Conservation (phyloP, 257 asterid genomes). For the Lithospermum erythrorhizon region DNA sequence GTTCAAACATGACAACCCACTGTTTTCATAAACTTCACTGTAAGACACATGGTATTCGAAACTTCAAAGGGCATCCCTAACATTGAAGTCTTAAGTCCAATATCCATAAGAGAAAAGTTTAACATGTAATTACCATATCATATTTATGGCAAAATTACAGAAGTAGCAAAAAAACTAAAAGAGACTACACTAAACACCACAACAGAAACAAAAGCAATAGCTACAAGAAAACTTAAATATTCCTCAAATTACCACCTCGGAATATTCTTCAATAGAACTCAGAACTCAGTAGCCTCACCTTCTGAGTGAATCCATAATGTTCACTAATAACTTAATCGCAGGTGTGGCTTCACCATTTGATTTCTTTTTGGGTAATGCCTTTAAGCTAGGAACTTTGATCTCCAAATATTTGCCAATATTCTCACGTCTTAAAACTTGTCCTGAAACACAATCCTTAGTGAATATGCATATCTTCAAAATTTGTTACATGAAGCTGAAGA, state of each 20-base stretch:
- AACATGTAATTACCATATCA: background rate
- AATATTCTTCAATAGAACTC: slow-evolving; percentile 2
- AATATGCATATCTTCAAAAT: slow-evolving; percentile 12
- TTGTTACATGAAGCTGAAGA: background rate
- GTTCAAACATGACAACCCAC: background rate
- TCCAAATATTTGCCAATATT: slow-evolving; percentile 63
- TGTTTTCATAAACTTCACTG: background rate
- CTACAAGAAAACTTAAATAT: background rate
- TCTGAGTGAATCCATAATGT: slow-evolving; percentile 54
- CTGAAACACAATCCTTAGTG: slow-evolving; percentile 40
- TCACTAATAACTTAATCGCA: slow-evolving; percentile 38
- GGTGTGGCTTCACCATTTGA: slow-evolving; percentile 51
- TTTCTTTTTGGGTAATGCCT: slow-evolving; percentile 28
- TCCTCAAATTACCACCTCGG: background rate
- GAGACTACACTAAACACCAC: background rate
- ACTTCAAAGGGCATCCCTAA: background rate
- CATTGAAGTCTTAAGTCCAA: background rate
- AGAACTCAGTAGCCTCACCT: slow-evolving; percentile 44
- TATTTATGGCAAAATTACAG: background rate
- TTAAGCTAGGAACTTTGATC: slow-evolving; percentile 73
- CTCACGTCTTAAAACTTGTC: slow-evolving; percentile 81
- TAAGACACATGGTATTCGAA: background rate
- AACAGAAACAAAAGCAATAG: background rate
- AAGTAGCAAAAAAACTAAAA: background rate
- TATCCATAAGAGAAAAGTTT: too few species aligned